Evolutionary conservation across 352 stramenopile species (phyloP), one percentile per base, ranked within the genome.

Genomic region (Pythium periplocum): DNA sequence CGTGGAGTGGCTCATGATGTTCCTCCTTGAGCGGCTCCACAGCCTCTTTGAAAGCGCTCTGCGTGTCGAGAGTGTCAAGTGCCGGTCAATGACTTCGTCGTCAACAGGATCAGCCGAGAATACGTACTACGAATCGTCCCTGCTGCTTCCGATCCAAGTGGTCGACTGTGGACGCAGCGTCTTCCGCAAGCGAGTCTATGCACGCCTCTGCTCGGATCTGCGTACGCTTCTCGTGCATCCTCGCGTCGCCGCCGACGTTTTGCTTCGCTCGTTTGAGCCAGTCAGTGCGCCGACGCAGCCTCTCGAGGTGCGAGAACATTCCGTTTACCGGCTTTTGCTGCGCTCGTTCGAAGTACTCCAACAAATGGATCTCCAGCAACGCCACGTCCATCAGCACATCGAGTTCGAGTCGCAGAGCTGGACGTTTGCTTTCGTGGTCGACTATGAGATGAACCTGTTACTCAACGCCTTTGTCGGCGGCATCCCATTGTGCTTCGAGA

Each of bases 331-430:
- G 32, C 58, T 81, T 41, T 61, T 90, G 3, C 75, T 93, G 26
- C 62, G 85, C 38, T 69, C 69, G 6, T 86, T 89, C 39, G 64
- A 75, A 36, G 48, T 75, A 34, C 64, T 93, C 35, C 83, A 93
- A 57, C 73, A 88, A 51, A 93, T 93, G 83, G 78, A 93, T 62
- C 56, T 89, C 4, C 83, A 93, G 52, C 73, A 69, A 41, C 78
- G 81, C 38, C 77, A 90, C 30, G 57, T 83, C 10, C 62, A 73
- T 12, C 68, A 73, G 6, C 83, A 93, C 63, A 80, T 93, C 53
- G 83, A 93, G 57, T 93, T 83, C 52, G 83, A 91, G 57, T 90
- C 78, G 9, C 71, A 89, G 55, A 87, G 86, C 55, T 93, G 83
- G 83, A 88, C 79, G 8, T 85, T 81, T 55, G 80, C 83, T 30